phyloP scores from a whole-genome alignment of 2,329 filamentous ascomycete species.

The Trichoderma citrinoviride region DNA sequence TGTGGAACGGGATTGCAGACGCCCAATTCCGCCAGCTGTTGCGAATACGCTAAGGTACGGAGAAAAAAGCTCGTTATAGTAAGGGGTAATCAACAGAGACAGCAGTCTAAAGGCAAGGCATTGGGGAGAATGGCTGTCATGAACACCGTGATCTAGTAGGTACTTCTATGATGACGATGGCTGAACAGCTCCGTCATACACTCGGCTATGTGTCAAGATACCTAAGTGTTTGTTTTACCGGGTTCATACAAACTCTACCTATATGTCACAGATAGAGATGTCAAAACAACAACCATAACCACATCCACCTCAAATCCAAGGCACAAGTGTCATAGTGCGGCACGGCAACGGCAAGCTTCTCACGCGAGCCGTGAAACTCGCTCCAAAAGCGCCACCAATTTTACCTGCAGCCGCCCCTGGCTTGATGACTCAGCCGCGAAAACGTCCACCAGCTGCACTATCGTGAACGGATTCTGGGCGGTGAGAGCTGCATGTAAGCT shows the following conservation, averaged over 20 bases:
- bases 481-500: neutral
- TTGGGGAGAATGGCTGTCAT: too few species aligned
- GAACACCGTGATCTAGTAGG: too few species aligned
- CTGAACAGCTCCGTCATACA: too few species aligned
- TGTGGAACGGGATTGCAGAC: neutral
- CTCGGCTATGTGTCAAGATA: too few species aligned
- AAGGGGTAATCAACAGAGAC: too few species aligned
- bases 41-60: slow-evolving; percentile 16
- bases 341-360: neutral
- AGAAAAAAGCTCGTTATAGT: neutral
- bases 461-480: neutral
- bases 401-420: neutral
- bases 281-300: too few species aligned
- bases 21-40: neutral
- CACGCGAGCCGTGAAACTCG: neutral
- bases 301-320: neutral
- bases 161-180: too few species aligned
- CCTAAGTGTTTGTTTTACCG: too few species aligned
- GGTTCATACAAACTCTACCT: too few species aligned
- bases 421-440: slow-evolving; percentile 1
- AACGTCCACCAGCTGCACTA: neutral
- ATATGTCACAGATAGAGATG: too few species aligned
- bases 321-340: neutral
- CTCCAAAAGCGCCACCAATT: neutral
- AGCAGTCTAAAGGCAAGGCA: too few species aligned